phyloP scores from a whole-genome alignment of 2,329 filamentous ascomycete genomes.

The Lachnellula occidentalis region DNA sequence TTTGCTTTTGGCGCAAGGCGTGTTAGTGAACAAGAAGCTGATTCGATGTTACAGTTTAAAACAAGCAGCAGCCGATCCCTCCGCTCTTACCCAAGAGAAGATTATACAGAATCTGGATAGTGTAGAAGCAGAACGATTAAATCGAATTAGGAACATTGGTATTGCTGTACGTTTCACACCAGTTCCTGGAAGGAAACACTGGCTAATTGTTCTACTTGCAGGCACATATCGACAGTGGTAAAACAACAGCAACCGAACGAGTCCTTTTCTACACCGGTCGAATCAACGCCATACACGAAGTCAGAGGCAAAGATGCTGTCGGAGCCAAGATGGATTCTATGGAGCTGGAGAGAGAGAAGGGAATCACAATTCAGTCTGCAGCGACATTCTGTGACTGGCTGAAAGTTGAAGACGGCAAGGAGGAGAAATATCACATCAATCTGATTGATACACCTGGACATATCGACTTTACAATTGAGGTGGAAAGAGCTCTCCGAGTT shows the following conservation, averaged over 20 bases:
- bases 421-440: slow-evolving; percentile 94
- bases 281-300: slow-evolving; percentile 96
- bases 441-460: slow-evolving; percentile 97
- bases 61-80: slow-evolving; percentile 26
- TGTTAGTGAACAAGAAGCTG: slow-evolving; percentile 1
- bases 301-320: slow-evolving; percentile 87
- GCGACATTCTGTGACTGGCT: slow-evolving; percentile 97
- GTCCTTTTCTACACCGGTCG: slow-evolving; percentile 97
- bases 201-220: slow-evolving; percentile 31
- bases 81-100: slow-evolving; percentile 21
- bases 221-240: slow-evolving; percentile 98
- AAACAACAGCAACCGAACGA: slow-evolving; percentile 93
- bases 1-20: too few relatives aligned
- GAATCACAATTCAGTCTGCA: slow-evolving; percentile 97
- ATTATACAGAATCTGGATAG: slow-evolving; percentile 38
- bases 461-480: slow-evolving; percentile 99
- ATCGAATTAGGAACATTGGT: slow-evolving; percentile 89
- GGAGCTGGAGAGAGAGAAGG: slow-evolving; percentile 97
- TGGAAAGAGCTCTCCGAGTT: slow-evolving; percentile 89
- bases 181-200: neutral
- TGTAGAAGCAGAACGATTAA: slow-evolving; percentile 70
- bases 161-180: slow-evolving; percentile 66
- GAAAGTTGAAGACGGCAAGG: slow-evolving; percentile 76
- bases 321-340: slow-evolving; percentile 99
- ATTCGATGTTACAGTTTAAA: slow-evolving; percentile 21